Base-by-base conservation (phyloP, 257 asterid species). In the Coffea eugenioides region DNA sequence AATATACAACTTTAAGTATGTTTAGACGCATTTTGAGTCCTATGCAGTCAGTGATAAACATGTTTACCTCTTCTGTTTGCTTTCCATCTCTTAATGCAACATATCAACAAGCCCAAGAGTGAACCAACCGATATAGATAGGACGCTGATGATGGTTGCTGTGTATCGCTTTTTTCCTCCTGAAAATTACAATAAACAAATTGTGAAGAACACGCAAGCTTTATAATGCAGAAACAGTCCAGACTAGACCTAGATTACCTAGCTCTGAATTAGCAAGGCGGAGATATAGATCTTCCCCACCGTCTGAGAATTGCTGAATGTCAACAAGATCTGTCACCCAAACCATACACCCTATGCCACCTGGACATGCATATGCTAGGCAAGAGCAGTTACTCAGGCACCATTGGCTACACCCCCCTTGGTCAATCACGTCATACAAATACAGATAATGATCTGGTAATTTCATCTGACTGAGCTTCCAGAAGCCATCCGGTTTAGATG, bases 371-470 rank as follows among this genome's bases (percentile, higher is more conserved):
- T 84, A 84, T 11, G 86, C 90, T 48, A 74, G 45, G 52, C 88
- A 86, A 18, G 90, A 84, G 54, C 88, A 86, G 74, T 82, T 86
- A 41, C 34, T 82, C 77, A 84, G 76, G 64, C 90, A 86, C 71
- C 78, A 62, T 0, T 54, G 54, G 43, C 69, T 65, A 48, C 87
- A 69, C 34, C 71, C 43, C 43, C 43, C 77, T 67, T 36, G 15
- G 10, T 75, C 82, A 82, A 43, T 68, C 25, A 20, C 46, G 25
- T 41, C 71, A 34, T 15, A 65, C 48, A 77, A 57, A 79, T 80
- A 68, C 72, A 46, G 25, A 57, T 76, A 62, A 4, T 65, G 78
- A 78, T 84, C 85, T 6, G 90, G 90, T 75, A 86, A 79, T 82
- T 84, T 87, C 56, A 84, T 65, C 71, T 49, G 64, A 23, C 76